Evolutionary conservation across 495 filamentous ascomycete species (phyloP).

Genomic region (Mytilinidion resinicola): DNA sequence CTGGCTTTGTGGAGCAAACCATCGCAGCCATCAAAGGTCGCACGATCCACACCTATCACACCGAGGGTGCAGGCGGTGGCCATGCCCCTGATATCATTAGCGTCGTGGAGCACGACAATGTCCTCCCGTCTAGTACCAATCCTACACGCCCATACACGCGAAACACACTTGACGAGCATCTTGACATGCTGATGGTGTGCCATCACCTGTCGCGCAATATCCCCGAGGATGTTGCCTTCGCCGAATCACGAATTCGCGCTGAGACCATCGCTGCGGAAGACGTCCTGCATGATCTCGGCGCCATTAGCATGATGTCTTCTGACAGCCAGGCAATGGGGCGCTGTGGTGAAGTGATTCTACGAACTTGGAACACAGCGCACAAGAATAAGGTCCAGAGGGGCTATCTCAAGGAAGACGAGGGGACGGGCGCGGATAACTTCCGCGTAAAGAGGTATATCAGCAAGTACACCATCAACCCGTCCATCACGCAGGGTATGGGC

Average conservation of each 20-base stretch:
- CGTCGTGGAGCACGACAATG: conserved; percentile 87
- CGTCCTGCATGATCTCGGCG: conserved; percentile 90
- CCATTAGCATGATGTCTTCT: conserved; percentile 96
- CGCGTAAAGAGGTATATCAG: conserved; percentile 88
- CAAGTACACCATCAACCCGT: conserved; percentile 98
- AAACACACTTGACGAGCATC: conserved; percentile 94
- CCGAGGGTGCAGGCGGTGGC: conserved; percentile 91
- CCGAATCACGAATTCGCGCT: conserved; percentile 87
- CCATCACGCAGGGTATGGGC: conserved; percentile 85
- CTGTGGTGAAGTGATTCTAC: conserved; percentile 87
- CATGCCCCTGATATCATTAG: conserved; percentile 96
- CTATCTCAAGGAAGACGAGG: conserved; percentile 66
- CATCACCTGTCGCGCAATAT: conserved; percentile 90
- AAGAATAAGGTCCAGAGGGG: conserved; percentile 95
- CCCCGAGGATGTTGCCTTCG: conserved; percentile 93
- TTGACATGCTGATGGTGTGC: conserved; percentile 99
- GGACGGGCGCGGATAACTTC: conserved; percentile 82
- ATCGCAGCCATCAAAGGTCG: conserved; percentile 80
- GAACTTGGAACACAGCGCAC: conserved; percentile 97
- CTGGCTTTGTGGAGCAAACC: conserved; percentile 92
- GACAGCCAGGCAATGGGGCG: conserved; percentile 98
- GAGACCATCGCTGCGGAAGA: conserved; percentile 98
- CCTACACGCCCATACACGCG: conserved; percentile 86
- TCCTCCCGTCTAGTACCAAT: conserved; percentile 87
- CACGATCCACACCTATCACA: conserved; percentile 97